A percentile compares a stretch with the other conserved stretches of the same genome.
phyloP scores from a whole-genome alignment of 306 rosid genomes.

The Lotus japonicus region DNA sequence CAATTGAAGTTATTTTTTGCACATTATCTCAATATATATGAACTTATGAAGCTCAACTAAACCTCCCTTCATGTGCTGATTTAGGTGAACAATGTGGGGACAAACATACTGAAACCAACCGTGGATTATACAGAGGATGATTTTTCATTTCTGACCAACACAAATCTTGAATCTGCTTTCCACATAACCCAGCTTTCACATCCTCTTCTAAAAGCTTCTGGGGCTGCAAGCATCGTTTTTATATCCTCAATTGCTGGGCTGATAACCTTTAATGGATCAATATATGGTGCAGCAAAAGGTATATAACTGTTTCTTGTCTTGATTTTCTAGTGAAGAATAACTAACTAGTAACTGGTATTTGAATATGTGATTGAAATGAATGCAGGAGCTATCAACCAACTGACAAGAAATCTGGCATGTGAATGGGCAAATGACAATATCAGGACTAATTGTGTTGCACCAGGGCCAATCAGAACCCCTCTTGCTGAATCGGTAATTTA shows the following conservation, averaged over 20 bases:
- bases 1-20: background rate
- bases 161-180: slow-evolving; percentile 24
- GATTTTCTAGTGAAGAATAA: too few species aligned
- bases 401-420: slow-evolving; percentile 44
- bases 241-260: slow-evolving; percentile 24
- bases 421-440: slow-evolving; percentile 62
- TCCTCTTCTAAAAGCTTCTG: slow-evolving; percentile 29
- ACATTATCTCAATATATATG: too few species aligned
- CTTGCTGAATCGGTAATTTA: background rate
- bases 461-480: slow-evolving; percentile 37
- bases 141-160: slow-evolving; percentile 9
- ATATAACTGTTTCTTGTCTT: background rate
- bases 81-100: slow-evolving; percentile 25
- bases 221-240: slow-evolving; percentile 20
- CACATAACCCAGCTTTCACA: slow-evolving; percentile 30
- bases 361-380: background rate
- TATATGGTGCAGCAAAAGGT: slow-evolving; percentile 42
- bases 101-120: background rate
- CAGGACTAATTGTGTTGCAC: slow-evolving; percentile 49
- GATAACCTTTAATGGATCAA: background rate
- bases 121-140: slow-evolving; percentile 19
- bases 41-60: too few species aligned
- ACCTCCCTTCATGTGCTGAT: too few species aligned
- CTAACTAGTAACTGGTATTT: background rate
- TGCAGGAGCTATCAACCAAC: slow-evolving; percentile 48